Conservation (phyloP, 176 grass and related monocot species). For the Neostapfia colusana region DNA sequence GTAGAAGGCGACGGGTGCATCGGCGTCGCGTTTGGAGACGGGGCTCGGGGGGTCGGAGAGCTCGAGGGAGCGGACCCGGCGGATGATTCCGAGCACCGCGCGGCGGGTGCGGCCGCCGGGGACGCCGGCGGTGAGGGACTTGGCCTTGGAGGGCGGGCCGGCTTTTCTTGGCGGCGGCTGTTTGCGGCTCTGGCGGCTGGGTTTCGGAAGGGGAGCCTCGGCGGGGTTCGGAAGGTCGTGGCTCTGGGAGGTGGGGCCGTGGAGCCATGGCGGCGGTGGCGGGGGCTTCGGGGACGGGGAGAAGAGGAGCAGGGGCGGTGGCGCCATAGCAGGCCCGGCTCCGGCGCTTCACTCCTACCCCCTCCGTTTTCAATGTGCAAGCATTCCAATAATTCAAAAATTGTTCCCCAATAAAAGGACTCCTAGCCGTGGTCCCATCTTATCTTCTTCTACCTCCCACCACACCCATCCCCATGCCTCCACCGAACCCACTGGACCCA, state of each 20-base stretch:
- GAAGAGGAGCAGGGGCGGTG: slow-evolving; percentile 45
- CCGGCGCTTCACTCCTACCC: not conserved
- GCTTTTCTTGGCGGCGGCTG: slow-evolving; percentile 12
- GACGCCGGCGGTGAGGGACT: slow-evolving; percentile 50
- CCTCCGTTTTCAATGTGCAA: too few species aligned
- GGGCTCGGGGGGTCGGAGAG: slow-evolving; percentile 17
- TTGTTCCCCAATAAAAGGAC: too few species aligned
- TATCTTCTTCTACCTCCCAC: too few species aligned
- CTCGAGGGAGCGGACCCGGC: slow-evolving; percentile 56
- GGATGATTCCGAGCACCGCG: slow-evolving; percentile 61
- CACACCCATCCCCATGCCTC: too few species aligned
- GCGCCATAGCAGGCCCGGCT: slow-evolving; percentile 27
- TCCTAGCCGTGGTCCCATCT: too few species aligned
- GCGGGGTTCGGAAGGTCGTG: not conserved
- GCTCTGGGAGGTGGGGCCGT: not conserved
- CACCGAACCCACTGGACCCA: too few species aligned
- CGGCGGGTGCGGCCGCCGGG: slow-evolving; percentile 54
- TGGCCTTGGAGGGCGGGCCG: slow-evolving; percentile 16
- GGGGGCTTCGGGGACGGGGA: slow-evolving; percentile 35
- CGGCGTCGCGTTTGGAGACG: not conserved
- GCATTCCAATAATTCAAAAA: too few species aligned
- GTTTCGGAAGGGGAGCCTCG: slow-evolving; percentile 3
- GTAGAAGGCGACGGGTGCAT: slow-evolving; percentile 3
- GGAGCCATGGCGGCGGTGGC: slow-evolving; percentile 42
- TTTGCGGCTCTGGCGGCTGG: slow-evolving; percentile 12